These are phyloP conservation scores for Boehmeria nivea DNA, from an alignment of 306 rosid genomes.

Conservation along the genomic window DNA sequence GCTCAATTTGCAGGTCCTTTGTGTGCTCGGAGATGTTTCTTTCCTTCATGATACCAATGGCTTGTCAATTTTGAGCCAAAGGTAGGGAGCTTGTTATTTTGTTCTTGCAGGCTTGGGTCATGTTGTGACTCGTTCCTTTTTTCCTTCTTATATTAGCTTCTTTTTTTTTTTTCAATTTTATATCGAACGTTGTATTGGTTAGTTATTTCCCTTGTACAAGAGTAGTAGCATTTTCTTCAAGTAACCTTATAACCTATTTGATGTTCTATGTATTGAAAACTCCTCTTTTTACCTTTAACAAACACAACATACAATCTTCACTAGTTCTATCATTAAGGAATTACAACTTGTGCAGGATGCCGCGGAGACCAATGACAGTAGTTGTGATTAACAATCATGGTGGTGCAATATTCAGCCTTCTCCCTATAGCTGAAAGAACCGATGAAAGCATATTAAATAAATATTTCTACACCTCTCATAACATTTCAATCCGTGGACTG, in stretches of 20 bases:
- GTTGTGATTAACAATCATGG: constrained; percentile 83
- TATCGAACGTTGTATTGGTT: not conserved
- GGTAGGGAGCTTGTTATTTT: constrained; percentile 42
- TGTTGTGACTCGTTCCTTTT: not conserved
- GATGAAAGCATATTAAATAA: constrained; percentile 49
- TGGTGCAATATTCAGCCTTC: constrained; percentile 90
- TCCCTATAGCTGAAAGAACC: constrained; percentile 68
- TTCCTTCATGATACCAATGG: constrained; percentile 91
- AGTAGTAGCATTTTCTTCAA: not conserved
- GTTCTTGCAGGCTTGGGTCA: constrained; percentile 16
- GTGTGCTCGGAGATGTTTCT: constrained; percentile 89
- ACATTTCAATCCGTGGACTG: constrained; percentile 52
- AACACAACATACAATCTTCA: not conserved
- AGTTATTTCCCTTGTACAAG: too few relatives aligned
- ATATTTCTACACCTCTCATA: constrained; percentile 79
- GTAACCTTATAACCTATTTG: not conserved
- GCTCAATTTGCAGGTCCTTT: constrained; percentile 55
- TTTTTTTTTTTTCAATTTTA: not conserved
- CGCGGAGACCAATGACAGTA: constrained; percentile 84
- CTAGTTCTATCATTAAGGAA: constrained; percentile 16
- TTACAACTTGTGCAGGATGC: constrained; percentile 41
- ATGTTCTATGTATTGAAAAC: not conserved
- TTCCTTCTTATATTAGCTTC: too few relatives aligned
- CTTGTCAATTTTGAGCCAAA: constrained; percentile 68
- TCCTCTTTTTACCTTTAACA: too few relatives aligned